Base-by-base conservation (phyloP, 345 rosid species). In the Angophora floribunda region DNA sequence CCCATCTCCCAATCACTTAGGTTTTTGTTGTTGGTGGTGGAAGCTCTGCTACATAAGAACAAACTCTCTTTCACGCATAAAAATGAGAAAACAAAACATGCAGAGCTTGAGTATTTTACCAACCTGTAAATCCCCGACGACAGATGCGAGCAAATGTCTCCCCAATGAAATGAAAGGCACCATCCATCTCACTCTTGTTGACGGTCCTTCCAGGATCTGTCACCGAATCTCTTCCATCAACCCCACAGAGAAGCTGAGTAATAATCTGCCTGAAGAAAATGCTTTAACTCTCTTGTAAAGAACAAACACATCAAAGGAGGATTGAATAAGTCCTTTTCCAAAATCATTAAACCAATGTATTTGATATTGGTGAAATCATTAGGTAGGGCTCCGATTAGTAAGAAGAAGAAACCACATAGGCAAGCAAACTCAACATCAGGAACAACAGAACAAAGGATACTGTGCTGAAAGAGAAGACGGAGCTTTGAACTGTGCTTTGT, bases 41-140 rank as follows among this genome's bases (percentile, higher is more conserved):
- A 32, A 70, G 80, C 80, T 70, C 45, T 17, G 47, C 80, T 32
- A 32, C 13, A 30, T 19, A 41, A 75, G 26, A 75, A 5, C 28
- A 75, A 75, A 75, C 13, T 75, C 84, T 75, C 82, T 75, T 41
- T 41, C 49, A 41, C 49, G 17, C 84, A 75, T 41, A 75, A 75
- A 75, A 49, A 10, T 84, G 85, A 53, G 52, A 80, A 59, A 70
- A 87, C 82, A 90, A 32, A 87, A 85, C 45, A 30, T 85, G 61
- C n/a, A 52, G 86, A 89, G 49, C 26, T 75, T 75, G 32, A 70
- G 80, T 32, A 21, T 41, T 14, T 75, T n/a, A 90, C 87, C 52
- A 91, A 98, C 99, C 99, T 94, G 98, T 91, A 92, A 94, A 95
- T 86, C 99, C 99, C 45, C 99, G 99, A 86, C 99, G 94, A 91